These are phyloP conservation scores for Gypsophila paniculata DNA, from an alignment of 179 eudicot species.

Conservation along the genomic window DNA sequence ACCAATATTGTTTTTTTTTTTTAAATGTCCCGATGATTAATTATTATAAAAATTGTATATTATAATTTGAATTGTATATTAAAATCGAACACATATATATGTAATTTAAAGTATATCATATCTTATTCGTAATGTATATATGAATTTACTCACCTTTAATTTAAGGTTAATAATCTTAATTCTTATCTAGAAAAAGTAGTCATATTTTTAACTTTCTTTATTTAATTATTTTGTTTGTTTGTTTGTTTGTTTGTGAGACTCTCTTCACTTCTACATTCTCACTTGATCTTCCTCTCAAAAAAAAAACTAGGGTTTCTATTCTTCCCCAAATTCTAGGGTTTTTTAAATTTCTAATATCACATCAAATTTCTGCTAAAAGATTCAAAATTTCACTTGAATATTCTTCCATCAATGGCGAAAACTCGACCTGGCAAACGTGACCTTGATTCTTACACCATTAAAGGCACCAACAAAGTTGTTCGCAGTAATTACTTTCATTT, in stretches of 20 bases:
- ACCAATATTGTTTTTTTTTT: no score
- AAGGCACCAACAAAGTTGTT: slow-evolving; percentile 89
- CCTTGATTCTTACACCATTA: slow-evolving; percentile 87
- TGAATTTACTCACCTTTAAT: no score
- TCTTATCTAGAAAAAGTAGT: no score
- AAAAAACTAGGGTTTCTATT: slow-evolving; percentile 35
- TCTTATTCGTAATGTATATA: no score
- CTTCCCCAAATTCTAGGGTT: slow-evolving; percentile 17
- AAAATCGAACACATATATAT: no score
- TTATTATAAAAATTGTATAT: no score
- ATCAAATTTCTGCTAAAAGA: slow-evolving; percentile 17
- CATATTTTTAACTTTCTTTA: no score
- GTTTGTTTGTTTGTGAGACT: no score
- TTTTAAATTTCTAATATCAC: background rate
- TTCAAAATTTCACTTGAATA: slow-evolving; percentile 18
- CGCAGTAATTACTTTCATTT: slow-evolving; percentile 41
- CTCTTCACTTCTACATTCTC: background rate
- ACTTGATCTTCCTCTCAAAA: background rate
- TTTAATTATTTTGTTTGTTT: background rate
- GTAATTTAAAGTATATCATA: no score
- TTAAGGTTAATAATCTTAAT: no score
- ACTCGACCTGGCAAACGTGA: slow-evolving; percentile 93
- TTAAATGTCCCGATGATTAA: no score
- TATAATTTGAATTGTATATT: no score
- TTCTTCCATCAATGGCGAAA: slow-evolving; percentile 62